Conservation (phyloP, 345 rosid genomes). For the Toxicodendron radicans region DNA sequence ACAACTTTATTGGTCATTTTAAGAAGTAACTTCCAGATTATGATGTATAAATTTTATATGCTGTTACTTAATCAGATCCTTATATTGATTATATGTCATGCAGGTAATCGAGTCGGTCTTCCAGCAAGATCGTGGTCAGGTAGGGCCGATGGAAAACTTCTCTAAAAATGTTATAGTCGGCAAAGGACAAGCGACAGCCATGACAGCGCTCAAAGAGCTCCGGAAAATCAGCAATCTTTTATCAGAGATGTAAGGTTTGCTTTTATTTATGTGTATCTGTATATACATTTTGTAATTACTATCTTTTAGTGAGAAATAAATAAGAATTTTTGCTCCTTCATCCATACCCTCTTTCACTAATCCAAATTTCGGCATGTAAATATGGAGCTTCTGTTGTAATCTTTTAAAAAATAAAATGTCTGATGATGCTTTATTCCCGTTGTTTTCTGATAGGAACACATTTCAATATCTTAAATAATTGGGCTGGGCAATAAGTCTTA, state of each 20-base stretch:
- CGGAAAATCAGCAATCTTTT: slow-evolving; percentile 89
- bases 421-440: not conserved
- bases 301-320: slow-evolving; percentile 45
- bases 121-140: slow-evolving; percentile 85
- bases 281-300: slow-evolving; percentile 58
- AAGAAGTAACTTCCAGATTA: not conserved
- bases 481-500: no score
- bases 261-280: slow-evolving; percentile 29
- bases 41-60: not conserved
- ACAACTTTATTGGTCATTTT: not conserved
- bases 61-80: not conserved
- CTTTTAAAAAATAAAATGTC: not conserved
- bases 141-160: slow-evolving; percentile 59
- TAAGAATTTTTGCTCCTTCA: slow-evolving; percentile 10
- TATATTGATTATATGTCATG: slow-evolving; percentile 3
- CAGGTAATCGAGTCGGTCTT: slow-evolving; percentile 90
- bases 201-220: slow-evolving; percentile 89
- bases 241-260: slow-evolving; percentile 77
- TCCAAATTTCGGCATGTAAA: slow-evolving; percentile 15
- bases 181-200: slow-evolving; percentile 83
- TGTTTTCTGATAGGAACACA: no score
- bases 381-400: not conserved
- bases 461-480: no score
- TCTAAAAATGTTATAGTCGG: slow-evolving; percentile 75
- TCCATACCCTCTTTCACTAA: not conserved